Conservation (phyloP, 2,329 filamentous ascomycete genomes). For the Macroventuria anomochaeta region DNA sequence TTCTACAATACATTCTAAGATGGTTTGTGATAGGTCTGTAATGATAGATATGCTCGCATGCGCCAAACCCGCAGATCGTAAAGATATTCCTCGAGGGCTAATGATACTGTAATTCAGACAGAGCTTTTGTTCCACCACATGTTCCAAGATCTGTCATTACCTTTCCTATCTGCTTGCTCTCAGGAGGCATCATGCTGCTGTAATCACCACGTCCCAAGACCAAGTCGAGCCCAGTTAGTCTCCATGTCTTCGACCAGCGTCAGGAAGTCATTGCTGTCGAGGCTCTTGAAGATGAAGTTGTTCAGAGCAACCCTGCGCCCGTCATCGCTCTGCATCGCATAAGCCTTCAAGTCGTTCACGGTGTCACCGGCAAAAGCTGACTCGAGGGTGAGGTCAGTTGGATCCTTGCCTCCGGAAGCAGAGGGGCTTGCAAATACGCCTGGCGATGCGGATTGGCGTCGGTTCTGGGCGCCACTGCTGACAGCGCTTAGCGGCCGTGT, state of each 20-base stretch:
- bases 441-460: not conserved
- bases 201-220: constrained; percentile 23
- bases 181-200: no score
- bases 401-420: constrained; percentile 3
- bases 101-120: not conserved
- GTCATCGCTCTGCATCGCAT: constrained; percentile 50
- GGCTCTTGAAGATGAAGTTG: constrained; percentile 58
- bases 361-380: not conserved
- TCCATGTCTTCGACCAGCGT: constrained; percentile 60
- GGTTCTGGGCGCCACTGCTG: constrained; percentile 15
- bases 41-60: not conserved
- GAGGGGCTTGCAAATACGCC: constrained; percentile 14
- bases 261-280: constrained; percentile 58
- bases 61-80: not conserved
- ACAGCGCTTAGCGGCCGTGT: constrained; percentile 29
- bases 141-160: not conserved
- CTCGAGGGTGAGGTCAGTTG: not conserved
- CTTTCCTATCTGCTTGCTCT: not conserved
- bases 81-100: not conserved
- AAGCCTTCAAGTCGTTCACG: constrained; percentile 34
- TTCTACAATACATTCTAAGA: not conserved
- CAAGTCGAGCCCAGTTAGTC: constrained; percentile 53
- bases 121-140: constrained; percentile 12
- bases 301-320: constrained; percentile 54
- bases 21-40: not conserved